phyloP scores from a whole-genome alignment of 441 rosid species.

The Lepidium campestre region DNA sequence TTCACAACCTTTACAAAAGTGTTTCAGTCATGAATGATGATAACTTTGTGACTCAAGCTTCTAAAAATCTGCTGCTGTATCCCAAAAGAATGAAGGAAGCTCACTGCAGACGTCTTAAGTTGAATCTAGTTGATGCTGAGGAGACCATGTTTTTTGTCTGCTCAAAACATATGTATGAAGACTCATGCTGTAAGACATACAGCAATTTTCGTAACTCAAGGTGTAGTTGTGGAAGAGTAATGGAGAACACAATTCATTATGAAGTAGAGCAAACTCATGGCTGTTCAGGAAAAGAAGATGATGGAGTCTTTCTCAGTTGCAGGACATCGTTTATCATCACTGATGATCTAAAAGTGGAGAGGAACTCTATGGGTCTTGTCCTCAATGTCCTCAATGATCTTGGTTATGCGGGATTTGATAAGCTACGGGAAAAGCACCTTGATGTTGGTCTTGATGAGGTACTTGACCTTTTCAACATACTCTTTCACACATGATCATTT shows the following conservation, averaged over 20 bases:
- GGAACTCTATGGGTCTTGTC: slow-evolving; percentile 16
- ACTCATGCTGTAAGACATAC: background rate
- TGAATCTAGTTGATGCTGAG: too few species aligned
- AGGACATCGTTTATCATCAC: slow-evolving; percentile 18
- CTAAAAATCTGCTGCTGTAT: background rate
- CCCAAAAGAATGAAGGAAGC: too few species aligned
- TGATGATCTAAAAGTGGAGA: slow-evolving; percentile 9
- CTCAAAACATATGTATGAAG: background rate
- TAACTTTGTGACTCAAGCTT: background rate
- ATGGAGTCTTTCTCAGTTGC: slow-evolving; percentile 6
- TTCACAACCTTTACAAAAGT: slow-evolving; percentile 24
- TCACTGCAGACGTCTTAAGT: too few species aligned
- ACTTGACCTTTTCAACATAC: background rate
- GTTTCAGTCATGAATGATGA: background rate
- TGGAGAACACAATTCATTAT: background rate
- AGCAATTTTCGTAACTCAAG: too few species aligned
- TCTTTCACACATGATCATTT: background rate
- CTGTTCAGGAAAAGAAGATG: background rate
- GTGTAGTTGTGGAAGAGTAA: background rate
- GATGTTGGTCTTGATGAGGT: slow-evolving; percentile 21
- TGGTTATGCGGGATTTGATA: slow-evolving; percentile 12
- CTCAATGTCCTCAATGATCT: slow-evolving; percentile 5
- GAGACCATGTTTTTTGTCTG: too few species aligned
- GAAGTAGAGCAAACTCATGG: background rate
- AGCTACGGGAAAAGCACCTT: background rate